Evolutionary conservation across 176 grass and related monocot genomes (phyloP), one percentile per base, ranked within the genome.

Genomic region (Tillandsia leiboldiana): DNA sequence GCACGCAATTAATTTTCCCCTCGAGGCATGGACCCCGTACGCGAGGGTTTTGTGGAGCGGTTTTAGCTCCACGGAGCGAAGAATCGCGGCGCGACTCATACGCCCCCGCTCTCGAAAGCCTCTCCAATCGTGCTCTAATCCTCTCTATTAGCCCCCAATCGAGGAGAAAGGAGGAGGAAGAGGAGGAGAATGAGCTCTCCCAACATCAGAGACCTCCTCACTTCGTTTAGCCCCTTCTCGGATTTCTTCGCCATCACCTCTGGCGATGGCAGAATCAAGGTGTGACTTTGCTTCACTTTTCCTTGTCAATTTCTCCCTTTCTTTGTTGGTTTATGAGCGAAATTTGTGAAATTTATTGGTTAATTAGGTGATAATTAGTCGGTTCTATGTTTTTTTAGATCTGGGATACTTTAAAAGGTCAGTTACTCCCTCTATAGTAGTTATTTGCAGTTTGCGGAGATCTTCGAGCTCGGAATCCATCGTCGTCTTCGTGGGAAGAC

Each of bases 201-300:
- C 3, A 84, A 77, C 57, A 74, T 87, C 27, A 82, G 84, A 69
- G 90, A 93, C 61, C 77, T 93, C 20, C 87, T 93, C 66, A 81
- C 77, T 10, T 80, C 84, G 12, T 99, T 99, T 77, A 99, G 90
- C 63, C 94, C 84, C 29, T 53, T 49, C 11, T 82, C 74, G 8
- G 82, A 93, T 67, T 93, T 93, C 77, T 88, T 99, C 51, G 89
- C 94, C 54, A 80, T 90, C 70, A 81, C 84, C 67, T 85, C 87
- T 2, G 90, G 94, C 3, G 94, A 93, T 49, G 94, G 90, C 48
- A 90, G 94, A 63, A 90, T 99, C 53, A 99, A 99, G 90, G 94
- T 76, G 23, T 26, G 68, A 29, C 66, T 66, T 7, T 42, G 0
- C 33, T 42, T 42, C 5, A 8, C 33, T 42, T 24, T 18, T 50